Evolutionary conservation across 2,329 filamentous ascomycete genomes (phyloP), one percentile per base, ranked within the genome.

Genomic region (Alternaria panax): DNA sequence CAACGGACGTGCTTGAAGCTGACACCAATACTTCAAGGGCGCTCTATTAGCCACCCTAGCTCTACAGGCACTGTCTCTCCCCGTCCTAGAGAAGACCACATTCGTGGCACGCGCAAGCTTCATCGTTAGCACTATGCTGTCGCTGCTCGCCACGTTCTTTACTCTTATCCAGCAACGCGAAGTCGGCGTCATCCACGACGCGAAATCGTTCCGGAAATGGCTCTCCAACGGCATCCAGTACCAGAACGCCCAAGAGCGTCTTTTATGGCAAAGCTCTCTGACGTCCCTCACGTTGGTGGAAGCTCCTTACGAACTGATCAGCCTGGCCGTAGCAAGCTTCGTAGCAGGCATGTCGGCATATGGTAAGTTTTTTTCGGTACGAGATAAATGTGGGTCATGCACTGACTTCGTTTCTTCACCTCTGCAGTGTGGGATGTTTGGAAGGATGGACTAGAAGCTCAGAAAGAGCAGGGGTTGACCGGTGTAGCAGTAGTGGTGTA

Each of bases 151-250:
- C 16, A 63, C 62, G 1, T 70, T 67, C 54, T 68, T 70, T 36
- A 65, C 64, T 2, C 59, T 58, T 28, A 54, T 68, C 7, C 67
- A 70, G 52, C 66, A 70, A 32, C 59, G 66, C 18, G 63, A 64
- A 20, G 57, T 66, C 28, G 63, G 64, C 38, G 40, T 54, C 12
- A 27, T 63, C 12, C 46, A 51, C 11, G 51, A 34, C 7, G 54
- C 66, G 14, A 46, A 25, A 2, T 51, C 62, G 1, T 43, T 68
- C 7, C 60, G 66, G 7, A 40, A 40, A 4, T 70, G 67, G 67
- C 60, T 70, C 8, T 63, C 64, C 11, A 67, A 62, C 43, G 64
- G 64, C 20, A 36, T 48, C n/a, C 54, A 32, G 11, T 66, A 63
- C 34, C 20, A 41, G n/a, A 56, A 63, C 14, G 22, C 28, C 2